Conservation (phyloP, 345 rosid genomes). For the Ricinus communis region DNA sequence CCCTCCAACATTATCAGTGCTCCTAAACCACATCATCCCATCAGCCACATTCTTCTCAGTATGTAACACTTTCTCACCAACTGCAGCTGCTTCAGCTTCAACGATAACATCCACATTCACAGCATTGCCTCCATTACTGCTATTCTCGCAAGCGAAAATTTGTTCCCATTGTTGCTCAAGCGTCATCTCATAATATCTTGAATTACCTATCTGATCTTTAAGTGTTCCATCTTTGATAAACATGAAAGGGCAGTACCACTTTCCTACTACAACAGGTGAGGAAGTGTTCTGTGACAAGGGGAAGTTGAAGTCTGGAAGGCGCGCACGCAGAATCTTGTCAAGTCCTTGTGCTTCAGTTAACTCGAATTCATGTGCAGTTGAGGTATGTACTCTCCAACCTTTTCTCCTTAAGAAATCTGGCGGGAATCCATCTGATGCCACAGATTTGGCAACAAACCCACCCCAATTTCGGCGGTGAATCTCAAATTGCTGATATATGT, state of each 20-base stretch:
- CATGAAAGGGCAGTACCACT: conserved; percentile 27
- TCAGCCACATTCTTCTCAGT: not conserved
- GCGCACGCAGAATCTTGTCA: conserved; percentile 2
- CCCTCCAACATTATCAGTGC: not conserved
- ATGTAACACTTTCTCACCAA: not conserved
- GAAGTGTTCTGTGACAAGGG: conserved; percentile 1
- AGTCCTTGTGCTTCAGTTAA: conserved; percentile 26
- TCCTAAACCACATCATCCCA: conserved; percentile 16
- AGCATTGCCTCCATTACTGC: not conserved
- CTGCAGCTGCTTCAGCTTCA: not conserved
- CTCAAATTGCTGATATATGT: conserved; percentile 18
- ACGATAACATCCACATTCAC: conserved; percentile 10
- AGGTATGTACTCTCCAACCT: conserved; percentile 14
- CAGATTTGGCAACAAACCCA: conserved; percentile 6
- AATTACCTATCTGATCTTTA: conserved; percentile 14
- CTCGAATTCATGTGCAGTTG: conserved; percentile 11
- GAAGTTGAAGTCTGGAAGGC: conserved; percentile 19
- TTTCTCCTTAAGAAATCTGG: conserved; percentile 19
- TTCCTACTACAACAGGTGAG: conserved; percentile 15
- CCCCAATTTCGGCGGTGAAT: not conserved
- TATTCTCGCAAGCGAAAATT: not conserved
- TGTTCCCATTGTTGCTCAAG: conserved; percentile 23
- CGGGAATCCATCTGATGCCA: conserved; percentile 18
- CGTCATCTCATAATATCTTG: conserved; percentile 21
- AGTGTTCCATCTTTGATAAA: conserved; percentile 15